phyloP scores from a whole-genome alignment of 1,139 yeast genomes.

The Taphrina betulina region DNA sequence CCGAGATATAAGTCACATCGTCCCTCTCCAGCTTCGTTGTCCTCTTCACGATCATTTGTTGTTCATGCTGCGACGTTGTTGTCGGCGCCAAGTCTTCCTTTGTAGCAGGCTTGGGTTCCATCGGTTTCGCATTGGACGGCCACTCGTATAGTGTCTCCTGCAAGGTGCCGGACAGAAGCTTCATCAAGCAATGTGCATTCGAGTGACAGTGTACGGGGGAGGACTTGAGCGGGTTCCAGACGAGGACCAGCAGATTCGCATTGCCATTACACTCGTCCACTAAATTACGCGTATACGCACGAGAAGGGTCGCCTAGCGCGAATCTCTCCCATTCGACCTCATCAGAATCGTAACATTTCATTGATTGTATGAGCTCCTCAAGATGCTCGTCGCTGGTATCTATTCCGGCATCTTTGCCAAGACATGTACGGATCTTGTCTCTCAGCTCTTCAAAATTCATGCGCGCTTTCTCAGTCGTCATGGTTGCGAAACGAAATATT shows the following conservation, averaged over 20 bases:
- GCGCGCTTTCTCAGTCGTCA: too few species aligned
- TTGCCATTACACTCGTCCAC: slow-evolving; percentile 65
- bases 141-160: slow-evolving; percentile 60
- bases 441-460: slow-evolving; percentile 8
- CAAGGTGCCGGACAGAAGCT: slow-evolving; percentile 61
- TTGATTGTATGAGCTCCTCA: slow-evolving; percentile 49
- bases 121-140: slow-evolving; percentile 45
- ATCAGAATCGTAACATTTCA: slow-evolving; percentile 53
- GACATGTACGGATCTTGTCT: slow-evolving; percentile 21
- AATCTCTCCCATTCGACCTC: slow-evolving; percentile 58
- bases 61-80: not conserved
- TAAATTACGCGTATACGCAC: slow-evolving; percentile 58
- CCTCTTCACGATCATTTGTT: not conserved
- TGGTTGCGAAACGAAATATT: too few species aligned
- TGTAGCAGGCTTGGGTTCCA: slow-evolving; percentile 30
- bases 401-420: slow-evolving; percentile 48
- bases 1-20: slow-evolving; percentile 61
- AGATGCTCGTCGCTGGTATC: slow-evolving; percentile 57
- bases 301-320: slow-evolving; percentile 56
- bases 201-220: slow-evolving; percentile 77
- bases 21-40: slow-evolving; percentile 38
- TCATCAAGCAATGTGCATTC: slow-evolving; percentile 61
- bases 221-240: slow-evolving; percentile 70
- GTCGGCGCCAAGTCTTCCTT: slow-evolving; percentile 10
- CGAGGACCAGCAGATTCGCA: slow-evolving; percentile 65